Evolutionary conservation across 306 rosid genomes (phyloP), one percentile per base, ranked within the genome.

Genomic region (Sindora glabra): DNA sequence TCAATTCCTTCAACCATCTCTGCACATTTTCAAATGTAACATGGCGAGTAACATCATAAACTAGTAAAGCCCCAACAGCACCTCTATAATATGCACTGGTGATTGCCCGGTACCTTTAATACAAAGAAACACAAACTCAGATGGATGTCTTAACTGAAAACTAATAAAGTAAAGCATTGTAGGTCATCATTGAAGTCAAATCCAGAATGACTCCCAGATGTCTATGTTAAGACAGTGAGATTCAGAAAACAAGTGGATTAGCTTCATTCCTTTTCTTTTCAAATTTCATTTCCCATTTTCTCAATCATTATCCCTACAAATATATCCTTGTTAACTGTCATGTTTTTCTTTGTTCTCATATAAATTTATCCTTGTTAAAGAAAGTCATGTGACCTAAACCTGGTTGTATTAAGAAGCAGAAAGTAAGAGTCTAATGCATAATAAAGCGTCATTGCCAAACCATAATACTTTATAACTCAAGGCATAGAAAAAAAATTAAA

Each of bases 1-100:
- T 81, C 23, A 89, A 83, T 75, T 89, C 96, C 81, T 82, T 89
- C 72, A 89, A 61, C 96, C 96, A 89, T 74, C 90, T 89, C 60
- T 76, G 86, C 73, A 85, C 87, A 56, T 82, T 85, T 65, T 85
- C 87, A 74, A 82, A 88, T 61, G 94, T 85, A 10, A 78, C 86
- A 59, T 80, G 89, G 21, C 96, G 88, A 5, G 96, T 80, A 66
- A 85, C 88, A 23, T 89, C 96, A 50, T 89, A 89, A 19, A 89
- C 96, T 18, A 89, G 79, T 23, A 89, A 70, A 10, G 96, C 96
- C 3, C 96, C 96, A n/a, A 85, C 94, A 16, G 90, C 94, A 54
- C 94, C 90, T 2, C 90, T 69, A 45, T 85, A 85, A 59, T 85
- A 89, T 40, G 96, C 94, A 60, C 90, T 89, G 1, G 94, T 88